Conservation (phyloP, 2,329 filamentous ascomycete genomes). For the Didymella arachidicola region DNA sequence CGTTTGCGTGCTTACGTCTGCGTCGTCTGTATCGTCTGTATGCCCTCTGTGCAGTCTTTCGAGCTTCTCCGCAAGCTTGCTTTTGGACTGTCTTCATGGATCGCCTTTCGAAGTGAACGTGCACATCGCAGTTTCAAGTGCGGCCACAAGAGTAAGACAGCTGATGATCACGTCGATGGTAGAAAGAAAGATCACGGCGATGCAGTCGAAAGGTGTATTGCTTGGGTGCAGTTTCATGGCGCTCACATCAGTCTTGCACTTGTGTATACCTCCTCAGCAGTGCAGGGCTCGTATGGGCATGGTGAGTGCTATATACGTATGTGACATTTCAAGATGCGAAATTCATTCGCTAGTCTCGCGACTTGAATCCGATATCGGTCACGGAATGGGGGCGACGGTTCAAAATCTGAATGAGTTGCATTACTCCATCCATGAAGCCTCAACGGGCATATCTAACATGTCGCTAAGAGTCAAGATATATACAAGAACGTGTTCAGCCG, state of each 20-base stretch:
- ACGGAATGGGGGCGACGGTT: not conserved
- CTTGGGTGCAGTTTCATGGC: not conserved
- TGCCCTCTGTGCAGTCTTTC: not conserved
- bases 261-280: too few relatives aligned
- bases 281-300: not conserved
- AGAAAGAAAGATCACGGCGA: not conserved
- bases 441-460: not conserved
- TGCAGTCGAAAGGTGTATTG: not conserved
- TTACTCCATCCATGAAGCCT: not conserved
- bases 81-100: not conserved
- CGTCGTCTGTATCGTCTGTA: not conserved
- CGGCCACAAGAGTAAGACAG: not conserved
- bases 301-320: too few relatives aligned
- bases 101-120: not conserved
- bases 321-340: not conserved
- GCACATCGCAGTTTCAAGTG: not conserved
- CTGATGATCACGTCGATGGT: not conserved
- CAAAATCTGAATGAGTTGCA: not conserved
- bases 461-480: slow-evolving; percentile 15
- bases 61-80: not conserved
- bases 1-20: not conserved
- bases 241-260: not conserved
- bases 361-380: not conserved
- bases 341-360: not conserved
- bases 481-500: slow-evolving; percentile 3